Percentiles rank a stretch among this genome's conserved stretches.
Evolutionary conservation across 2,329 filamentous ascomycete species (phyloP).

Genomic region (Fusarium sarcochroum): DNA sequence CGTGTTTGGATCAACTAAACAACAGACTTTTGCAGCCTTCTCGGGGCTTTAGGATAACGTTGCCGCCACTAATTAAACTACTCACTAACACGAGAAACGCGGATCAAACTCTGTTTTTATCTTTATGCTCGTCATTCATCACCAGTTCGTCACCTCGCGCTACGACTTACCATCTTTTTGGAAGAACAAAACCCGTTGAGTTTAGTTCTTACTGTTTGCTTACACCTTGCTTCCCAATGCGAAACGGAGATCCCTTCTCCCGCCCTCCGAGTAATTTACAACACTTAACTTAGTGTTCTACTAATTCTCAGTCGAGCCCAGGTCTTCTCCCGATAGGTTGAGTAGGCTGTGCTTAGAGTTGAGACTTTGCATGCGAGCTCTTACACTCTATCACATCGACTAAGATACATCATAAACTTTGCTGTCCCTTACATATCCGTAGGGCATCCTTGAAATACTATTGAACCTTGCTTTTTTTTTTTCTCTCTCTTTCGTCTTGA

Average conservation of each 20-base stretch:
- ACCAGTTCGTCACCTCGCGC: conserved; percentile 33
- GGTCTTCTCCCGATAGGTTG: conserved; percentile 3
- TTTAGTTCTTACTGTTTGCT: conserved; percentile 1
- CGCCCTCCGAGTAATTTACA: neutral
- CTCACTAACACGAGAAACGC: conserved; percentile 16
- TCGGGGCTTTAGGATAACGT: conserved; percentile 26
- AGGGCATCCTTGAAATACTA: neutral
- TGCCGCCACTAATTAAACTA: conserved; percentile 26
- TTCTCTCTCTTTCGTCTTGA: conserved; percentile 6
- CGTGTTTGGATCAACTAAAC: conserved; percentile 7
- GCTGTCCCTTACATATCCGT: conserved; percentile 25
- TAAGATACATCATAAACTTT: conserved; percentile 13
- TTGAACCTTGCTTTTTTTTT: conserved; percentile 28
- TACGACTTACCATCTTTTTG: neutral
- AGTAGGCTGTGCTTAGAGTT: conserved; percentile 13
- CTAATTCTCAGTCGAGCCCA: conserved; percentile 1
- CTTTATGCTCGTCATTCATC: conserved; percentile 20
- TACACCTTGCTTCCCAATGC: neutral
- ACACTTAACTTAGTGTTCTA: conserved; percentile 5
- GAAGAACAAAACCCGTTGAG: neutral
- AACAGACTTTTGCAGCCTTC: conserved; percentile 24
- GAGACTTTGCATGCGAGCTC: conserved; percentile 31
- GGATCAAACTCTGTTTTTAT: conserved; percentile 25
- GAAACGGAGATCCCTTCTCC: neutral
- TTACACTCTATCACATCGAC: conserved; percentile 14